Evolutionary conservation across 306 rosid genomes (phyloP).

Genomic region (Sicyos baderoa): DNA sequence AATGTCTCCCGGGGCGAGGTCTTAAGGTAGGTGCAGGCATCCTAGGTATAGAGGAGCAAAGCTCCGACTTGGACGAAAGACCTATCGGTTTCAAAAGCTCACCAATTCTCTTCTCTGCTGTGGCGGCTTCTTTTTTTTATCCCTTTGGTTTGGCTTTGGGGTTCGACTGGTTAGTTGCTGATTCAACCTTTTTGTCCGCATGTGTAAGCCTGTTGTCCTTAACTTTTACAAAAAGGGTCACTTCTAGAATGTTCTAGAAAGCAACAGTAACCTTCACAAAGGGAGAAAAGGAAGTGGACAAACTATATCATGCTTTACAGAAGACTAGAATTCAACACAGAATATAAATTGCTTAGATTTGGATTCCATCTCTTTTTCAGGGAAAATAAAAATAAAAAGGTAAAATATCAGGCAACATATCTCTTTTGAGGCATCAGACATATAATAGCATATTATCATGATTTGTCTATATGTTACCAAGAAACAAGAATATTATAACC

Average conservation of each 20-base stretch:
- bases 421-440: slow-evolving; percentile 8
- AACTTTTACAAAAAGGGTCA: slow-evolving; percentile 8
- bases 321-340: slow-evolving; percentile 2
- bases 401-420: neutral
- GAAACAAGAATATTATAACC: neutral
- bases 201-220: neutral
- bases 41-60: no score
- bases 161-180: slow-evolving; percentile 2
- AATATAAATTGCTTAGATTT: neutral
- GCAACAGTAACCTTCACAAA: neutral
- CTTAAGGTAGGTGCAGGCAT: no score
- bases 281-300: neutral
- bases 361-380: neutral
- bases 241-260: slow-evolving; percentile 12
- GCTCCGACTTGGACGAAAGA: no score
- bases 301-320: slow-evolving; percentile 3
- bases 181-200: neutral
- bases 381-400: neutral
- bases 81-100: no score
- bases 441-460: neutral
- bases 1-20: no score
- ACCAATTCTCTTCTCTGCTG: neutral
- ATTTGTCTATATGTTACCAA: neutral
- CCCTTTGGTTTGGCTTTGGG: neutral
- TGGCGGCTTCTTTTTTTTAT: neutral